Base-by-base conservation (phyloP, 2,329 filamentous ascomycete genomes). In the Aureobasidium sp. region DNA sequence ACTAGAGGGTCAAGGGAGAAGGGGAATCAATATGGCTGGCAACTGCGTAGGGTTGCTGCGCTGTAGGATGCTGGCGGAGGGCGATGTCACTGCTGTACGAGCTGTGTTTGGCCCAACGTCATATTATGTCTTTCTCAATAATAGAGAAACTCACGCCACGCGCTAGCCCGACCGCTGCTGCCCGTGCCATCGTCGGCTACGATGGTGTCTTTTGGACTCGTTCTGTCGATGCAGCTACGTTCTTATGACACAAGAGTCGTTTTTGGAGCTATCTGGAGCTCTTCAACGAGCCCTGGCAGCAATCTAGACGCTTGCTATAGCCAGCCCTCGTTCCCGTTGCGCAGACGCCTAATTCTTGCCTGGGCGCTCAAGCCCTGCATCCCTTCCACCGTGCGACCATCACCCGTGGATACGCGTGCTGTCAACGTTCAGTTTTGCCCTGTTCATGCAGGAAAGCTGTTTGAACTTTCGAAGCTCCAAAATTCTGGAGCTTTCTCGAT, bases 131-230 rank as follows among this genome's bases (percentile, higher is more conserved):
- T 57, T 44, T 15, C 8, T 57, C 20, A 14, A 45, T 36, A 57
- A 57, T 45, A 57, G 39, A 12, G 20, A 45, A 48, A 25, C 53
- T 57, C 53, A 57, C 53, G 53, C 53, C 53, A 57, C 53, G 29
- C 53, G 53, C 53, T 57, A 57, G 11, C 45, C 27, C 45, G 27
- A 4, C 25, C 45, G 29, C 25, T 25, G 47, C 36, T 31, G 36
- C 36, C 51, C 37, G 22, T 42, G 51, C 37, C 45, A 14, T 17
- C 51, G 39, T 57, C 53, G 53, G 53, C 37, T 42, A 44, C 52
- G 25, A 39, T 55, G n/a, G 22, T 42, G 39, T 31, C 15, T 44
- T 15, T 27, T 22, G 39, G 39, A 8, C 25, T 17, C 27, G 7
- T 45, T 29, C 53, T 36, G 53, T 34, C 41, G n/a, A 45, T 36